Percentiles rank a stretch among this genome's conserved stretches.
These are phyloP conservation scores for Aurifilum marmelostoma DNA, from an alignment of 2,329 filamentous ascomycete species.

Conservation along the genomic window DNA sequence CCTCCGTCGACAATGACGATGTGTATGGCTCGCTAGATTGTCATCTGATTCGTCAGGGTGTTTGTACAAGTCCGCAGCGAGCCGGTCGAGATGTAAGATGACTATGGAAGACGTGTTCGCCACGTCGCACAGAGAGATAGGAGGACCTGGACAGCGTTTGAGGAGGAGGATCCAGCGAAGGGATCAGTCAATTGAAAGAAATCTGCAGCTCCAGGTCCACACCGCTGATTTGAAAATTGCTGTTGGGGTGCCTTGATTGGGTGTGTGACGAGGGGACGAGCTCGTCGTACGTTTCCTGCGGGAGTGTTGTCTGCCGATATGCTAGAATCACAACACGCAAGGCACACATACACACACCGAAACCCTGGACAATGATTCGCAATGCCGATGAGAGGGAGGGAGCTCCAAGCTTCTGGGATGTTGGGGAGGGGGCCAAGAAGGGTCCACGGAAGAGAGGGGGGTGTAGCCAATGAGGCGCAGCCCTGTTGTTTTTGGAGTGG, in stretches of 20 bases:
- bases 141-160: too few species aligned
- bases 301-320: background rate
- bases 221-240: background rate
- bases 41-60: background rate
- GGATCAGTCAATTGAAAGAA: background rate
- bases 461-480: background rate
- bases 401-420: background rate
- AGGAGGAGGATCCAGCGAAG: background rate
- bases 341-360: background rate
- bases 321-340: constrained; percentile 5
- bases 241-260: background rate
- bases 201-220: background rate
- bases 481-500: background rate
- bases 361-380: too few species aligned
- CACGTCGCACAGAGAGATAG: background rate
- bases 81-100: background rate
- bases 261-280: background rate
- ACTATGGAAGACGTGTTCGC: background rate
- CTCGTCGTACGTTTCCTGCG: constrained; percentile 12
- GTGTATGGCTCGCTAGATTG: background rate
- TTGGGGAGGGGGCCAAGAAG: background rate
- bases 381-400: background rate
- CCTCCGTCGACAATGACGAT: background rate
- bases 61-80: background rate
- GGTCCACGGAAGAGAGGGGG: background rate